A percentile compares a stretch with the other conserved stretches of the same genome.
phyloP scores from a whole-genome alignment of 164 flowering plant genomes.

The Aristolochia fimbriata region DNA sequence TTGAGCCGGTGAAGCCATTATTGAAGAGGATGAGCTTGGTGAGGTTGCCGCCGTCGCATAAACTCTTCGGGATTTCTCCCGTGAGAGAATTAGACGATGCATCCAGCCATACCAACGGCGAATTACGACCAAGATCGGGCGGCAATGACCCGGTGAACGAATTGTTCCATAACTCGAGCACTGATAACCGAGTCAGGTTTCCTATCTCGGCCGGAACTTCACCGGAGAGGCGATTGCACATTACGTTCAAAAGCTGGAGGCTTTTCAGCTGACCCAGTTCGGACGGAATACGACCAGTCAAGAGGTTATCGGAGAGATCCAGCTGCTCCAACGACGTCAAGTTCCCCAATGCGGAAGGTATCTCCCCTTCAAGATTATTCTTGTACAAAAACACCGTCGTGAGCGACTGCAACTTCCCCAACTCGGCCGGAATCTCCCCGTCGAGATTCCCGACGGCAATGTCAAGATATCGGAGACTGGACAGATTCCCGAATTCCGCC shows the following conservation, averaged over 20 bases:
- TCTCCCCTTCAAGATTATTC: slow-evolving; percentile 58
- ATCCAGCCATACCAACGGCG: slow-evolving; percentile 80
- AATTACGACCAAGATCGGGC: slow-evolving; percentile 48
- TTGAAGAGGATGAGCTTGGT: slow-evolving; percentile 90
- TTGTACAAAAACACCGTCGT: slow-evolving; percentile 56
- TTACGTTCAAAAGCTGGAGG: slow-evolving; percentile 65
- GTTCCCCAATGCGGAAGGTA: slow-evolving; percentile 54
- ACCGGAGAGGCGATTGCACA: slow-evolving; percentile 71
- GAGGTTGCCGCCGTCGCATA: slow-evolving; percentile 63
- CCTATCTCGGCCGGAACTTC: slow-evolving; percentile 45
- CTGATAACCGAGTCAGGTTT: slow-evolving; percentile 36
- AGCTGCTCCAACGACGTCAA: slow-evolving; percentile 37
- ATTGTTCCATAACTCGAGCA: slow-evolving; percentile 92
- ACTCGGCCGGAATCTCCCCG: slow-evolving; percentile 60
- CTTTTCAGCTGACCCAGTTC: slow-evolving; percentile 44
- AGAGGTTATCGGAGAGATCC: slow-evolving; percentile 71
- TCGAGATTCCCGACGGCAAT: slow-evolving; percentile 59
- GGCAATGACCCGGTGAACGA: slow-evolving; percentile 76
- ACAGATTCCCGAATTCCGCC: slow-evolving; percentile 58
- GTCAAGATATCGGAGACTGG: slow-evolving; percentile 73
- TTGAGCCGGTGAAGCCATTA: slow-evolving; percentile 69
- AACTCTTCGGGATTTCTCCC: slow-evolving; percentile 56
- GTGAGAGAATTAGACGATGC: slow-evolving; percentile 73
- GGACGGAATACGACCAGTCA: slow-evolving; percentile 61
- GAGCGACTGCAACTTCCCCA: slow-evolving; percentile 48